Evolutionary conservation across 345 rosid species (phyloP).

Genomic region (Eucalyptus dawsonii): DNA sequence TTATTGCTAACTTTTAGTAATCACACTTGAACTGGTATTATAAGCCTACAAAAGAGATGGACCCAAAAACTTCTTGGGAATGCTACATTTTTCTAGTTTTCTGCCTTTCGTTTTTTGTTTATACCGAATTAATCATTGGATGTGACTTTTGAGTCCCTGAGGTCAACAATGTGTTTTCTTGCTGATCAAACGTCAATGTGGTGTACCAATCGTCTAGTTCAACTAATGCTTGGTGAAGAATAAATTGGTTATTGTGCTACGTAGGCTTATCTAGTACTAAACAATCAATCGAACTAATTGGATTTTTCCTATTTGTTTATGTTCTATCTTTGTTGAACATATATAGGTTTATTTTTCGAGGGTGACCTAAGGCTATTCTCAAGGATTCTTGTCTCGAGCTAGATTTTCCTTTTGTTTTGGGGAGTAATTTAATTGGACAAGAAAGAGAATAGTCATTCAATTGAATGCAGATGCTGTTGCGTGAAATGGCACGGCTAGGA

Average conservation of each 20-base stretch:
- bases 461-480: not conserved
- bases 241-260: not conserved
- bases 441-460: not conserved
- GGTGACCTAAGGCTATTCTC: not conserved
- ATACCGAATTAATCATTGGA: not conserved
- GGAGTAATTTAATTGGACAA: not conserved
- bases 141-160: not conserved
- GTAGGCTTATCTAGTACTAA: not conserved
- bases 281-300: not conserved
- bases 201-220: not conserved
- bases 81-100: not conserved
- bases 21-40: not conserved
- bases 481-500: not conserved
- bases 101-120: not conserved
- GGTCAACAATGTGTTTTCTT: not conserved
- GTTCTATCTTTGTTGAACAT: not conserved
- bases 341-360: not conserved
- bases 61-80: not conserved
- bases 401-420: not conserved
- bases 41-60: not conserved
- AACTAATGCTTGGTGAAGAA: not conserved
- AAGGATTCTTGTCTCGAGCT: not conserved
- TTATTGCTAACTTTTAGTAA: not conserved
- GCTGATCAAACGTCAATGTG: not conserved
- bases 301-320: not conserved